A percentile compares a stretch with the other conserved stretches of the same genome.
These are phyloP conservation scores for Penicillium sp. DNA, from an alignment of 2,329 filamentous ascomycete genomes.

Conservation along the genomic window DNA sequence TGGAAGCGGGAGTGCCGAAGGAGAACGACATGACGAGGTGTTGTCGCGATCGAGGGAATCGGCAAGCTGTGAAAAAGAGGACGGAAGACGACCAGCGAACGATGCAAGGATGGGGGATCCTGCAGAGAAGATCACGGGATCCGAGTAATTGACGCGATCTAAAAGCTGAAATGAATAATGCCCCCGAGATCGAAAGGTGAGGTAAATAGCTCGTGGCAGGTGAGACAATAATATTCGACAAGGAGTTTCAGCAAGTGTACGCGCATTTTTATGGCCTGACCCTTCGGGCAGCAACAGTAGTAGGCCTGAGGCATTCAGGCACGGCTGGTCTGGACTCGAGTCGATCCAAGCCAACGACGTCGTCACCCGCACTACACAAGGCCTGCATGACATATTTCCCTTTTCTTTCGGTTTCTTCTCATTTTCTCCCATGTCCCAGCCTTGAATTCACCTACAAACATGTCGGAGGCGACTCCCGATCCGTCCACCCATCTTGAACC, in stretches of 20 bases:
- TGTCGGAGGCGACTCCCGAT: slow-evolving; percentile 37
- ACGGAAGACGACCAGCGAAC: slow-evolving; percentile 12
- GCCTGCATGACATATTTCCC: slow-evolving; percentile 15
- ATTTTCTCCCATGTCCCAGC: slow-evolving; percentile 21
- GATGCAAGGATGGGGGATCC: slow-evolving; percentile 9
- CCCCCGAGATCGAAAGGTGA: slow-evolving; percentile 1
- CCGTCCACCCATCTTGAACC: slow-evolving; percentile 46
- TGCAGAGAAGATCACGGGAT: slow-evolving; percentile 11
- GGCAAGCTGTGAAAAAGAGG: slow-evolving; percentile 22
- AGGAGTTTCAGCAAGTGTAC: slow-evolving; percentile 24
- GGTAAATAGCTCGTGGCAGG: slow-evolving; percentile 5
- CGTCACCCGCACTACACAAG: slow-evolving; percentile 21
- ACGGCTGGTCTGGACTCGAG: slow-evolving; percentile 27
- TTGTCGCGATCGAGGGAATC: slow-evolving; percentile 19
- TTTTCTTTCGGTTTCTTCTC: slow-evolving; percentile 9
- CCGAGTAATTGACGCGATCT: slow-evolving; percentile 4
- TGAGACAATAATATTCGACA: slow-evolving; percentile 21
- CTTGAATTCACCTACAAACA: slow-evolving; percentile 21
- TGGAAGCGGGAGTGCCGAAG: slow-evolving; percentile 38
- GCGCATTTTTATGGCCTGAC: slow-evolving; percentile 15
- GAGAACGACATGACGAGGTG: slow-evolving; percentile 30
- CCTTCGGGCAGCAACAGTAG: slow-evolving; percentile 12
- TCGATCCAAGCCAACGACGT: slow-evolving; percentile 27
- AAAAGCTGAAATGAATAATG: slow-evolving; percentile 3
- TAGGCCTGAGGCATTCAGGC: slow-evolving; percentile 29